Evolutionary conservation across 805 yeast species (phyloP).

Genomic region (Saccharomyces eubayanus): DNA sequence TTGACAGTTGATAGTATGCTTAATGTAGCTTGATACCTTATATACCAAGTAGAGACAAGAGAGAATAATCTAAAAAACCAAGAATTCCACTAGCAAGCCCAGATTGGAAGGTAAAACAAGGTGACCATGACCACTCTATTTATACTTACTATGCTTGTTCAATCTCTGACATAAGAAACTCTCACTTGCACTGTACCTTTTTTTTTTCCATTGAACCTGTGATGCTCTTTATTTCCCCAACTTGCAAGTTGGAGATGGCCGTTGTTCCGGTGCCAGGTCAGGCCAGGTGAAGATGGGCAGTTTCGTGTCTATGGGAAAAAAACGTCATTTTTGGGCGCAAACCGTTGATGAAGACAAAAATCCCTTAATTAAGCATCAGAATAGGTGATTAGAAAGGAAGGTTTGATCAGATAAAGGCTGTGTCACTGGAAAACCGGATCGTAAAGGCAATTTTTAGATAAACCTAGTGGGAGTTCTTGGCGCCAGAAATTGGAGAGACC

Average conservation of each 20-base stretch:
- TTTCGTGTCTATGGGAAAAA: background rate
- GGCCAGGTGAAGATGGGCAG: background rate
- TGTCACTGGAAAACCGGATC: constrained; percentile 1
- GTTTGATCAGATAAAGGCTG: background rate
- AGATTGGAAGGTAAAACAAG: background rate
- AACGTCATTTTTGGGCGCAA: background rate
- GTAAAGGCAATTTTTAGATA: background rate
- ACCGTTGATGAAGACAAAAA: background rate
- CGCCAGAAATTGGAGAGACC: background rate
- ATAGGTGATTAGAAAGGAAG: background rate
- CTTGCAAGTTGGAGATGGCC: background rate
- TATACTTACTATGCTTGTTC: background rate
- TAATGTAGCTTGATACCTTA: background rate
- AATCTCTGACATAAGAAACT: background rate
- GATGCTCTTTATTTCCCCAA: background rate
- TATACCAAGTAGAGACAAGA: background rate
- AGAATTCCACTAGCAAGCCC: background rate
- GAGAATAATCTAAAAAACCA: background rate
- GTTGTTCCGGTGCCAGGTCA: background rate
- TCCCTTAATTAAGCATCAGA: background rate
- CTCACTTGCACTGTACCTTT: background rate
- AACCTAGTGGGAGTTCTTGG: background rate
- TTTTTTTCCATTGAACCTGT: background rate
- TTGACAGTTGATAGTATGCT: background rate
- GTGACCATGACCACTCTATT: background rate